These are phyloP conservation scores for Huntiella savannae DNA, from an alignment of 2,329 filamentous ascomycete genomes.

Conservation along the genomic window DNA sequence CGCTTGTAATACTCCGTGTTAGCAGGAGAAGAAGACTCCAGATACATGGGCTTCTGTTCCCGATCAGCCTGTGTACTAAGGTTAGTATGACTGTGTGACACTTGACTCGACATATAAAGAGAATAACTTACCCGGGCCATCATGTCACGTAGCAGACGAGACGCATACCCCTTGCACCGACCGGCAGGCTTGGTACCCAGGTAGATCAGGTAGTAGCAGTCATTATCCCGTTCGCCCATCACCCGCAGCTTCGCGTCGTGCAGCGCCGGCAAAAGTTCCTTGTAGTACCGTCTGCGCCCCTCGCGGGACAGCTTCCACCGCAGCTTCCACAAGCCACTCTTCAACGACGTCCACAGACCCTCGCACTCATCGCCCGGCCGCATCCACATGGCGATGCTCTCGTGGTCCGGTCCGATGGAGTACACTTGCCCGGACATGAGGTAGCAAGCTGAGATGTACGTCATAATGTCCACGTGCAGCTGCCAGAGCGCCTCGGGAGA, in stretches of 20 bases:
- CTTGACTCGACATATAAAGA: background rate
- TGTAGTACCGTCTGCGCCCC: conserved; percentile 55
- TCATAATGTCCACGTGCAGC: conserved; percentile 58
- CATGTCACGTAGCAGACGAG: conserved; percentile 52
- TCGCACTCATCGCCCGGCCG: conserved; percentile 57
- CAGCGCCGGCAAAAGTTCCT: conserved; percentile 57
- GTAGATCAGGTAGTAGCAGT: conserved; percentile 70
- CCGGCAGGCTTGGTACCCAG: conserved; percentile 55
- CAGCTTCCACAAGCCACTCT: conserved; percentile 60
- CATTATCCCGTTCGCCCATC: conserved; percentile 44
- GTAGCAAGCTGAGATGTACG: conserved; percentile 59
- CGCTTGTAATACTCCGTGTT: conserved; percentile 58
- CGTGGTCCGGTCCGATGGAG: conserved; percentile 55
- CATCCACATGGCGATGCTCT: conserved; percentile 65
- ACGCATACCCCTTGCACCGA: conserved; percentile 53
- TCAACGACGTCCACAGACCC: conserved; percentile 50
- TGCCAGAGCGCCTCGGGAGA: conserved; percentile 53
- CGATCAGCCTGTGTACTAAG: conserved; percentile 39
- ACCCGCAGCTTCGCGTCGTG: conserved; percentile 51
- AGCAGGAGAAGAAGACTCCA: conserved; percentile 52
- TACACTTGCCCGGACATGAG: conserved; percentile 56
- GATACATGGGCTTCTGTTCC: conserved; percentile 50
- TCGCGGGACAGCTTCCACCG: conserved; percentile 55
- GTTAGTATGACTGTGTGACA: background rate
- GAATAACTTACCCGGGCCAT: conserved; percentile 33